Percentiles rank a stretch among this genome's conserved stretches.
These are phyloP conservation scores for Lathyrus tuberosus DNA, from an alignment of 306 rosid species.

Conservation along the genomic window DNA sequence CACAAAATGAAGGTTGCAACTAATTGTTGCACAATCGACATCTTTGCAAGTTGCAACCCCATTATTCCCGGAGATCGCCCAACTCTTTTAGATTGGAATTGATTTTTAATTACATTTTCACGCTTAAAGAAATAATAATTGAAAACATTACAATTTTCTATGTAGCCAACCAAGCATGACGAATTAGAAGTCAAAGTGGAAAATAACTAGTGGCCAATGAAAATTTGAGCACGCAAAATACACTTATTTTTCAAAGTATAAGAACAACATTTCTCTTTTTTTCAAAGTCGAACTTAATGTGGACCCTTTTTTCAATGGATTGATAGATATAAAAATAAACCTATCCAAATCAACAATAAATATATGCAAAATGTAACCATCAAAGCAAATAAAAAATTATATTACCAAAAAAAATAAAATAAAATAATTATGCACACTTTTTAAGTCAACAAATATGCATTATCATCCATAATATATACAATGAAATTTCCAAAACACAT, in stretches of 20 bases:
- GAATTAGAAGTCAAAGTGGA: slow-evolving; percentile 8
- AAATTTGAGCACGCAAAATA: not conserved
- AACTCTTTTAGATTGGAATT: no score
- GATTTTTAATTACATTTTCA: no score
- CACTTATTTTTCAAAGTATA: no score
- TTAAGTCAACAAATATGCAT: no score
- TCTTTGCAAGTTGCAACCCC: slow-evolving; percentile 20
- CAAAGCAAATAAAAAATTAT: not conserved
- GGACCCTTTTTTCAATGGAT: slow-evolving; percentile 20
- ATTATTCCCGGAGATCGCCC: slow-evolving; percentile 26
- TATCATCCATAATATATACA: no score
- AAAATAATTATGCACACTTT: no score
- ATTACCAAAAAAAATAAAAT: not conserved
- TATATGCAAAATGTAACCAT: not conserved
- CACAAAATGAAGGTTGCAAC: not conserved
- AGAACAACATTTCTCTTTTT: no score
- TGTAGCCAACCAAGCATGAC: not conserved
- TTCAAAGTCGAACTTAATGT: not conserved
- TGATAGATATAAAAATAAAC: slow-evolving; percentile 8
- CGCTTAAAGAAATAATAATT: not conserved
- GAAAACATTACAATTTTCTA: not conserved
- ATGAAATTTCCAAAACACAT: no score
- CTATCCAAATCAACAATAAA: slow-evolving; percentile 20
- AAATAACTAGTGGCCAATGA: not conserved
- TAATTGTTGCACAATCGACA: not conserved